phyloP scores from a whole-genome alignment of 2,329 filamentous ascomycete species.

The Apiospora arundinis region DNA sequence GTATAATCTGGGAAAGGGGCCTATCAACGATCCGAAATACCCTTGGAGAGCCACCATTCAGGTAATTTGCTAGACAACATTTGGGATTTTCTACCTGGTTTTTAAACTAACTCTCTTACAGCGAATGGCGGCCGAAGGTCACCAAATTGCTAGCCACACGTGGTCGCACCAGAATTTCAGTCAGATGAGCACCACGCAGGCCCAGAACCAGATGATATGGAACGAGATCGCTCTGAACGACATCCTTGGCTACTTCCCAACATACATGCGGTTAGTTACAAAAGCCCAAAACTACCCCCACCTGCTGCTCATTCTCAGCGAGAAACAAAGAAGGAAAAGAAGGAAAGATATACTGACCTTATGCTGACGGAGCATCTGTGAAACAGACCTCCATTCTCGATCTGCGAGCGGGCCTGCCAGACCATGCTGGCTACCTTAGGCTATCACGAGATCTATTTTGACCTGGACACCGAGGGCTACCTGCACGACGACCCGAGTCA shows the following conservation, averaged over 20 bases:
- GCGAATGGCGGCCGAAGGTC: slow-evolving; percentile 43
- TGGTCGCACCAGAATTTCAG: slow-evolving; percentile 44
- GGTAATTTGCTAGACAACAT: slow-evolving; percentile 27
- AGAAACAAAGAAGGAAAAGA: neutral
- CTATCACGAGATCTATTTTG: slow-evolving; percentile 41
- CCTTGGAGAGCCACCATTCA: slow-evolving; percentile 40
- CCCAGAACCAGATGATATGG: slow-evolving; percentile 41
- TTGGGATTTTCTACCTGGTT: no score
- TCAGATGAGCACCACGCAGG: slow-evolving; percentile 37
- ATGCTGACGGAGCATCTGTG: neutral
- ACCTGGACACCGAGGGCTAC: slow-evolving; percentile 42
- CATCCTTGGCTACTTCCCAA: slow-evolving; percentile 42
- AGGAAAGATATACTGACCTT: neutral
- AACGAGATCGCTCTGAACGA: slow-evolving; percentile 43
- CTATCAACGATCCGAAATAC: slow-evolving; percentile 52
- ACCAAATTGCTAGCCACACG: slow-evolving; percentile 43
- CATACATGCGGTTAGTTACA: slow-evolving; percentile 39
- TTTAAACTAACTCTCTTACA: slow-evolving; percentile 19
- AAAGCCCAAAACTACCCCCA: neutral
- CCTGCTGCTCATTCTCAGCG: neutral
- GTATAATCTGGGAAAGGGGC: slow-evolving; percentile 57
- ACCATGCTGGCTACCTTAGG: slow-evolving; percentile 37
- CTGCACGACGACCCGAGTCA: slow-evolving; percentile 37
- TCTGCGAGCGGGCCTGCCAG: slow-evolving; percentile 37
- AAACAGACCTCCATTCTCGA: slow-evolving; percentile 40